A percentile compares a stretch with the other conserved stretches of the same genome.
Evolutionary conservation across 1,284 basidiomycete genomes (phyloP).

Genomic region (Gymnopus androsaceus): DNA sequence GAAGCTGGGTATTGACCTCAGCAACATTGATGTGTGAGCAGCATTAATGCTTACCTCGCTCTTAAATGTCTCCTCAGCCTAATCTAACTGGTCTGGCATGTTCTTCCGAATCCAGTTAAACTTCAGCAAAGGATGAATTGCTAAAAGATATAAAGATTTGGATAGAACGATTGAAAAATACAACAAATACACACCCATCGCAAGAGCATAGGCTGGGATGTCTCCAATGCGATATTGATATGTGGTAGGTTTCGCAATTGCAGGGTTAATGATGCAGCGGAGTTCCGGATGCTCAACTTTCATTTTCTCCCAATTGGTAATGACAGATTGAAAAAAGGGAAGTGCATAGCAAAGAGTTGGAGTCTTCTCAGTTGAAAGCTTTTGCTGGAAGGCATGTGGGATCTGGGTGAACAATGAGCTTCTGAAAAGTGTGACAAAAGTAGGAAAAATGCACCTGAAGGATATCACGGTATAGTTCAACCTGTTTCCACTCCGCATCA

Average conservation of each 20-base stretch:
- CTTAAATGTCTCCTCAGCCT: too few relatives aligned
- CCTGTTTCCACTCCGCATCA: not conserved
- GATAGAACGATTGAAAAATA: not conserved
- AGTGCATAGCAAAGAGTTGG: conserved; percentile 26
- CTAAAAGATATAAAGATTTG: not conserved
- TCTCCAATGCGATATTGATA: conserved; percentile 29
- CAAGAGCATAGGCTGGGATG: conserved; percentile 32
- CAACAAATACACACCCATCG: conserved; percentile 36
- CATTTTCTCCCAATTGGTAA: conserved; percentile 10
- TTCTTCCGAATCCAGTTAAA: not conserved
- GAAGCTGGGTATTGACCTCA: too few relatives aligned
- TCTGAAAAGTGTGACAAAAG: conserved; percentile 24
- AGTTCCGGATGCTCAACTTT: conserved; percentile 16
- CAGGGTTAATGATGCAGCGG: conserved; percentile 20
- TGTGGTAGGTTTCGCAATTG: conserved; percentile 31
- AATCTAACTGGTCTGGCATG: too few relatives aligned
- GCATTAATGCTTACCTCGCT: too few relatives aligned
- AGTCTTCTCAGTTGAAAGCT: conserved; percentile 27
- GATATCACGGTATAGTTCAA: not conserved
- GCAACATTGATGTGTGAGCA: too few relatives aligned
- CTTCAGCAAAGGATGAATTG: not conserved
- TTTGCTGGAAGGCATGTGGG: conserved; percentile 25
- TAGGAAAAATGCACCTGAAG: conserved; percentile 1
- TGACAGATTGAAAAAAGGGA: conserved; percentile 23
- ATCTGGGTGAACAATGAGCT: conserved; percentile 16